These are phyloP conservation scores for Saccharomycopsis amapae DNA, from an alignment of 805 yeast genomes.

Conservation along the genomic window DNA sequence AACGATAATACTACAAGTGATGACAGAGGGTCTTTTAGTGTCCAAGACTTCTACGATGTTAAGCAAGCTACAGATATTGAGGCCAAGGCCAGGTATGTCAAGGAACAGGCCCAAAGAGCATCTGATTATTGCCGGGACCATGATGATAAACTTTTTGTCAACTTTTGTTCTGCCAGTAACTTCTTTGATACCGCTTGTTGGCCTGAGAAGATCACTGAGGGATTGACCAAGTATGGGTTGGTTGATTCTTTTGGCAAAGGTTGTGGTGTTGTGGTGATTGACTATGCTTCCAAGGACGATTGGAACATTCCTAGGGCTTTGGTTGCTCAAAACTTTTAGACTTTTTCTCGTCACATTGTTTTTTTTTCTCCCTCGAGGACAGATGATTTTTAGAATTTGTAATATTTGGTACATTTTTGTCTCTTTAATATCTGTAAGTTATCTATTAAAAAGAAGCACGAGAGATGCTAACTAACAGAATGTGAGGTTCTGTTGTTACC, in stretches of 20 bases:
- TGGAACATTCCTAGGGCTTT: conserved; percentile 50
- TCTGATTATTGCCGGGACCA: conserved; percentile 39
- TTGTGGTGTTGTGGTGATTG: conserved; percentile 60
- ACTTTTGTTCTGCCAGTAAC: conserved; percentile 69
- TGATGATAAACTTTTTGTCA: conserved; percentile 50
- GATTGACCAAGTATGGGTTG: conserved; percentile 37
- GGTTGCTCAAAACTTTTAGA: conserved; percentile 42
- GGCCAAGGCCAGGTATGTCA: conserved; percentile 51
- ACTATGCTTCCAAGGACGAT: conserved; percentile 53
- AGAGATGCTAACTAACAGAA: too few species aligned
- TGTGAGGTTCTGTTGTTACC: too few species aligned
- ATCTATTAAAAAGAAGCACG: too few species aligned
- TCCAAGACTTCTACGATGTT: conserved; percentile 72
- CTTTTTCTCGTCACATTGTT: not conserved
- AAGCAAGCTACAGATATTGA: conserved; percentile 43
- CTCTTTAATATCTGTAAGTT: too few species aligned
- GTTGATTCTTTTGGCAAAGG: conserved; percentile 46
- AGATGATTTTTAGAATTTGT: too few species aligned
- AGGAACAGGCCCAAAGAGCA: conserved; percentile 48
- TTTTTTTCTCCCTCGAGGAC: too few species aligned
- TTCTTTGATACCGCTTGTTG: conserved; percentile 66
- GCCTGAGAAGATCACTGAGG: conserved; percentile 61
- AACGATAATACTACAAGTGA: conserved; percentile 56
- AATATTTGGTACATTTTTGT: too few species aligned
- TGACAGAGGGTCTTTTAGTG: conserved; percentile 53